Percentiles rank a stretch among this genome's conserved stretches.
Evolutionary conservation across 1,284 basidiomycete genomes (phyloP).

Genomic region (Mycena sp.): DNA sequence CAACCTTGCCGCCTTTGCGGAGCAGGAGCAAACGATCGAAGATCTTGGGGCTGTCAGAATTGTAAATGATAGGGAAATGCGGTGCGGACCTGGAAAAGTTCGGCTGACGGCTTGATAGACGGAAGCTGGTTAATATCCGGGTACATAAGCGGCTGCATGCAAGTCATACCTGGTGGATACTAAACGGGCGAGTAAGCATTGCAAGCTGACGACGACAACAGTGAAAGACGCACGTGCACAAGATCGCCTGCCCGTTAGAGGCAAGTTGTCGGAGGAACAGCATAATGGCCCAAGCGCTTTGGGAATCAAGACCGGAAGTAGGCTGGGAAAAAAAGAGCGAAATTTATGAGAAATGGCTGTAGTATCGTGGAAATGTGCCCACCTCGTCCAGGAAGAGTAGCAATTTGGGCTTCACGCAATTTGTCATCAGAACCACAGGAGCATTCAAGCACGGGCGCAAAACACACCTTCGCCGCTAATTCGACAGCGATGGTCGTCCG

Average conservation of each 20-base stretch:
- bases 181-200: slow-evolving; percentile 5
- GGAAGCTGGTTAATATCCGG: not conserved
- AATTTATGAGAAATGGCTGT: not conserved
- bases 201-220: slow-evolving; percentile 26
- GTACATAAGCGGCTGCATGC: not conserved
- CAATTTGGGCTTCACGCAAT: slow-evolving; percentile 69
- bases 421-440: no score
- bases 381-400: slow-evolving; percentile 84
- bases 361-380: not conserved
- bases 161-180: slow-evolving; percentile 46
- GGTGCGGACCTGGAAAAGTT: slow-evolving; percentile 63
- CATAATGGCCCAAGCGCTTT: slow-evolving; percentile 88
- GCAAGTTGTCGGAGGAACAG: slow-evolving; percentile 82
- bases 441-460: not conserved
- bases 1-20: slow-evolving; percentile 70
- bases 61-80: not conserved
- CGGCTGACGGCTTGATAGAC: slow-evolving; percentile 68
- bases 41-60: slow-evolving; percentile 40
- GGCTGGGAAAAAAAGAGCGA: slow-evolving; percentile 43
- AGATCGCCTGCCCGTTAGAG: slow-evolving; percentile 78
- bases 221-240: slow-evolving; percentile 72
- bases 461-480: slow-evolving; percentile 69
- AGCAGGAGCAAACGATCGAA: slow-evolving; percentile 74
- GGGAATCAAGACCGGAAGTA: slow-evolving; percentile 90
- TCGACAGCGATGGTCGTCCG: slow-evolving; percentile 89